A percentile compares a stretch with the other conserved stretches of the same genome.
Evolutionary conservation across 192 early-diverging fungal species (phyloP).

Genomic region (Coemansia sp.): DNA sequence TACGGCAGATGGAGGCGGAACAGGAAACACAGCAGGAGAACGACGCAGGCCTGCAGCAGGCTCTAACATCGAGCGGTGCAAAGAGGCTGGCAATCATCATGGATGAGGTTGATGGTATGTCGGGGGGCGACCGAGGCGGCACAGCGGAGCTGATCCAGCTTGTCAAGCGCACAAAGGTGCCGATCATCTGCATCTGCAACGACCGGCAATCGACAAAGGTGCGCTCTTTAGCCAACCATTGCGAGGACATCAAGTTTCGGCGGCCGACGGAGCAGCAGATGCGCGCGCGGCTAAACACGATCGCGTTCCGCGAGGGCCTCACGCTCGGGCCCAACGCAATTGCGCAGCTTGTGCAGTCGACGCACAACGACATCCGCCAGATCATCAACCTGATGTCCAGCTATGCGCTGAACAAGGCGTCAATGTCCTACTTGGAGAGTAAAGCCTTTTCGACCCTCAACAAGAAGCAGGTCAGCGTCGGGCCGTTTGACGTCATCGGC

Average conservation of each 20-base stretch:
- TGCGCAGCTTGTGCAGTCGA: slow-evolving; percentile 73
- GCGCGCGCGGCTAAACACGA: slow-evolving; percentile 70
- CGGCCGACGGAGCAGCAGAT: slow-evolving; percentile 73
- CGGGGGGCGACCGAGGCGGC: slow-evolving; percentile 93
- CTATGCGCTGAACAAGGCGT: slow-evolving; percentile 67
- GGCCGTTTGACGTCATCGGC: slow-evolving; percentile 75
- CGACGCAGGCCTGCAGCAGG: slow-evolving; percentile 23
- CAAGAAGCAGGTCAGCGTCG: slow-evolving; percentile 63
- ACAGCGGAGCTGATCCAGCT: slow-evolving; percentile 80
- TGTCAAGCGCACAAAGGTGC: slow-evolving; percentile 85
- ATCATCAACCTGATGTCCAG: slow-evolving; percentile 92
- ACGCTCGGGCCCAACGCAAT: slow-evolving; percentile 75
- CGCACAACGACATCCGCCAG: slow-evolving; percentile 93
- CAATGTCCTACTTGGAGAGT: slow-evolving; percentile 79
- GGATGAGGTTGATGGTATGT: slow-evolving; percentile 99
- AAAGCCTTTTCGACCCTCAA: slow-evolving; percentile 53
- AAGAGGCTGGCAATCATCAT: slow-evolving; percentile 77
- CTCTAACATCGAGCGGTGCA: slow-evolving; percentile 21
- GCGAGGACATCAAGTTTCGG: slow-evolving; percentile 77
- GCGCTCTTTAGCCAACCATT: slow-evolving; percentile 76
- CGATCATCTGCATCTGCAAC: slow-evolving; percentile 99
- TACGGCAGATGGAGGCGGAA: slow-evolving; percentile 16
- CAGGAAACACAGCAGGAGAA: slow-evolving; percentile 27
- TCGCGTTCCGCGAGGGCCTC: slow-evolving; percentile 77
- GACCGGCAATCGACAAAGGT: slow-evolving; percentile 86